Evolutionary conservation across 2,329 filamentous ascomycete species (phyloP).

Genomic region (Zymoseptoria crescenta): DNA sequence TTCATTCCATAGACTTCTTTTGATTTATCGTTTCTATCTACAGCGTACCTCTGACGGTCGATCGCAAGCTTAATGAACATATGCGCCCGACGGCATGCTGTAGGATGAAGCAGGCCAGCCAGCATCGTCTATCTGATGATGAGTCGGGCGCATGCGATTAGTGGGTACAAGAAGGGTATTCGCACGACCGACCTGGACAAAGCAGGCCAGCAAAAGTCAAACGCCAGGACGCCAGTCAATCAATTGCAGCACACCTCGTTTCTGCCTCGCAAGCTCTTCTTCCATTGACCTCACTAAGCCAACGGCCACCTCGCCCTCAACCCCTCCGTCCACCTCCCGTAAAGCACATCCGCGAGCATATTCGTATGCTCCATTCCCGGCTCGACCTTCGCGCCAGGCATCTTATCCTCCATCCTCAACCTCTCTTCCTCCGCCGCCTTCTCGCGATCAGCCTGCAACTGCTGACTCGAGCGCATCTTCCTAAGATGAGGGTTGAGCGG

Average conservation of each 20-base stretch:
- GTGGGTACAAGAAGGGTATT: neutral
- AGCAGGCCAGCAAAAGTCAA: neutral
- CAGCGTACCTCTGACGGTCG: neutral
- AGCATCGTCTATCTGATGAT: neutral
- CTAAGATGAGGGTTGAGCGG: slow-evolving; percentile 80
- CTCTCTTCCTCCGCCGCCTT: slow-evolving; percentile 44
- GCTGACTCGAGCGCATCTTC: slow-evolving; percentile 53
- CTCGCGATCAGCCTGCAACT: slow-evolving; percentile 36
- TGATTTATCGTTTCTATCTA: neutral
- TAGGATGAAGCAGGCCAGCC: neutral
- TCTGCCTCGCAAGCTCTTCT: neutral
- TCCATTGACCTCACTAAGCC: slow-evolving; percentile 13
- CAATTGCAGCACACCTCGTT: neutral
- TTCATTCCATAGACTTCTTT: neutral
- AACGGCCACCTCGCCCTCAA: slow-evolving; percentile 48
- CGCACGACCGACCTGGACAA: neutral
- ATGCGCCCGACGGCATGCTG: neutral
- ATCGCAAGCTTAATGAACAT: neutral
- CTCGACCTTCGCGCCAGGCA: slow-evolving; percentile 48
- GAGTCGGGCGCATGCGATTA: neutral
- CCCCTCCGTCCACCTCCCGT: slow-evolving; percentile 82
- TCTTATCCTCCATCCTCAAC: slow-evolving; percentile 42
- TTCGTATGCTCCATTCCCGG: slow-evolving; percentile 89
- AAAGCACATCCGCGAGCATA: slow-evolving; percentile 82
- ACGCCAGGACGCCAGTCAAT: neutral